phyloP scores from a whole-genome alignment of 1,284 basidiomycete genomes.

The Mycosarcoma mackinlayi region DNA sequence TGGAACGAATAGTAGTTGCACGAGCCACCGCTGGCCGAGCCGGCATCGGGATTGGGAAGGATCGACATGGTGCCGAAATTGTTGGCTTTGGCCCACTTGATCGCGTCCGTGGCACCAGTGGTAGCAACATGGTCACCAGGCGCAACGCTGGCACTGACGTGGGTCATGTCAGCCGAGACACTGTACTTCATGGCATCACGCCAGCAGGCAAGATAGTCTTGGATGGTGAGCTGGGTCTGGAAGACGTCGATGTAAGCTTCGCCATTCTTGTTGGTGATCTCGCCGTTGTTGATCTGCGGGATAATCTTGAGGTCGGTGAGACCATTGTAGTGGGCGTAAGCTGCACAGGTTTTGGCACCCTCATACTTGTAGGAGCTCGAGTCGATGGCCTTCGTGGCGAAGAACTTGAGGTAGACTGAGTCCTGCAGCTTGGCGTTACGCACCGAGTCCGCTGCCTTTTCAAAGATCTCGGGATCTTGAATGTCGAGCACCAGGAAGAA shows the following conservation, averaged over 20 bases:
- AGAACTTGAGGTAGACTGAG: constrained; percentile 16
- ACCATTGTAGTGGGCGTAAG: constrained; percentile 10
- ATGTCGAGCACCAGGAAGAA: constrained; percentile 11
- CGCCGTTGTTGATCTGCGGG: constrained; percentile 15
- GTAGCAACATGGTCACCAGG: background rate
- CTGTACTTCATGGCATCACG: background rate
- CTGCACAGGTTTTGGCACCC: constrained; percentile 6
- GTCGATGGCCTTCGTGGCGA: constrained; percentile 11
- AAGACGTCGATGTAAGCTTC: constrained; percentile 12
- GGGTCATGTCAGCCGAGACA: constrained; percentile 3
- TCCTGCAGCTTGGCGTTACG: background rate
- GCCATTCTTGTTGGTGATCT: constrained; percentile 4
- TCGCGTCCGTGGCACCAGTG: background rate
- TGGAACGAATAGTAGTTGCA: constrained; percentile 6
- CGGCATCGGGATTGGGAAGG: constrained; percentile 1
- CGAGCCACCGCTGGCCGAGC: background rate
- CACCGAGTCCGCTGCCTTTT: constrained; percentile 1
- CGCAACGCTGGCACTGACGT: constrained; percentile 10
- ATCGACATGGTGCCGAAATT: constrained; percentile 1
- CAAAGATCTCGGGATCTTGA: constrained; percentile 1
- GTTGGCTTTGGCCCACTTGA: constrained; percentile 4
- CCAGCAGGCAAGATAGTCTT: constrained; percentile 14
- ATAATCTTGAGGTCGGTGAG: constrained; percentile 13
- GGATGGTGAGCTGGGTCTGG: constrained; percentile 7
- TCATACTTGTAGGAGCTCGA: constrained; percentile 5